Percentiles rank a stretch among this genome's conserved stretches.
phyloP scores from a whole-genome alignment of 768 basidiomycete species.

The Lactarius indigo region DNA sequence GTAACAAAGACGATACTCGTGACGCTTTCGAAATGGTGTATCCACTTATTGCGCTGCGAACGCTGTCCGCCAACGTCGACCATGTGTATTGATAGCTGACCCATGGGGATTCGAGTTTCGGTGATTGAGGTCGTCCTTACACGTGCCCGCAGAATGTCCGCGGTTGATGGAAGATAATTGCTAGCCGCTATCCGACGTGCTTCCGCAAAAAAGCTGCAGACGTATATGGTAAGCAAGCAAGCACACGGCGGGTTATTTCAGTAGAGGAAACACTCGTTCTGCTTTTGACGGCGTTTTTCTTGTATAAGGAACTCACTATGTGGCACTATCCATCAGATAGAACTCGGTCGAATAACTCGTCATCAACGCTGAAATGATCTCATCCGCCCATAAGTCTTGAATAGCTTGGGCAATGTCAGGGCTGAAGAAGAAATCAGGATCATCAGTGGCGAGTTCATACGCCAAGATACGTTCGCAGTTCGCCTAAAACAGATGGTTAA shows the following conservation, averaged over 20 bases:
- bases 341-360: conserved; percentile 64
- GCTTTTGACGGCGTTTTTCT: neutral
- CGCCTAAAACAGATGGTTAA: conserved; percentile 28
- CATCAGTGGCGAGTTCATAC: conserved; percentile 43
- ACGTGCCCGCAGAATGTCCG: conserved; percentile 81
- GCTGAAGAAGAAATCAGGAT: conserved; percentile 40
- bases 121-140: conserved; percentile 87
- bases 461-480: conserved; percentile 62
- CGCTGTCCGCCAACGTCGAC: conserved; percentile 72
- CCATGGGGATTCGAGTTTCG: conserved; percentile 80
- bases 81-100: conserved; percentile 58
- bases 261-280: no score
- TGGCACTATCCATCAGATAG: conserved; percentile 93
- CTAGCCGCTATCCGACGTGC: conserved; percentile 77
- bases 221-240: neutral
- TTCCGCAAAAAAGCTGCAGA: conserved; percentile 75
- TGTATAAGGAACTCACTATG: conserved; percentile 55
- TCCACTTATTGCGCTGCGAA: conserved; percentile 59
- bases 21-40: conserved; percentile 69
- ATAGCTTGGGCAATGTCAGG: conserved; percentile 71
- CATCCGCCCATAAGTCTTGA: conserved; percentile 66
- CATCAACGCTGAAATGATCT: conserved; percentile 48
- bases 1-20: conserved; percentile 76
- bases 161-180: conserved; percentile 81
- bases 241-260: neutral